phyloP scores from a whole-genome alignment of 2,329 filamentous ascomycete species.

The Fusarium transvaalense region DNA sequence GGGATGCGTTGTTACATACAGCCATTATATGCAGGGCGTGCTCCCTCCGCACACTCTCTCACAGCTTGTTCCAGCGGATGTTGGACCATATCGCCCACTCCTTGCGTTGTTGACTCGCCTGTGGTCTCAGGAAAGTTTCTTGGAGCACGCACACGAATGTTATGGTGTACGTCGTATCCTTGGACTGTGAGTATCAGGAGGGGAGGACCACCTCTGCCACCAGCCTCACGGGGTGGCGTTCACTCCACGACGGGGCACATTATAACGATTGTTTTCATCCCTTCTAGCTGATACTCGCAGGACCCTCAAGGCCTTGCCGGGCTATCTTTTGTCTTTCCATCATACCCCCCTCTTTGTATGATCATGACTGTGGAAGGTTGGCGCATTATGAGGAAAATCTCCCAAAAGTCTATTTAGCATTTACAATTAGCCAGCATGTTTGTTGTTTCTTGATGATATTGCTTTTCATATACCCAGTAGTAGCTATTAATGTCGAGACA shows the following conservation, averaged over 20 bases:
- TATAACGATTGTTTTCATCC: background rate
- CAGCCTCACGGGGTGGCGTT: background rate
- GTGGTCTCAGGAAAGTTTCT: constrained; percentile 38
- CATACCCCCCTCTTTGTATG: constrained; percentile 1
- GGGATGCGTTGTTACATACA: constrained; percentile 43
- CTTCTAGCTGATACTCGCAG: constrained; percentile 30
- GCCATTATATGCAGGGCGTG: constrained; percentile 35
- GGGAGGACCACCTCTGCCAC: background rate
- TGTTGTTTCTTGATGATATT: background rate
- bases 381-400: background rate
- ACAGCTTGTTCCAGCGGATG: constrained; percentile 35
- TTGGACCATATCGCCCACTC: constrained; percentile 41
- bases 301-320: background rate
- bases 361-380: background rate
- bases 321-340: background rate
- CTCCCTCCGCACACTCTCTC: constrained; percentile 34
- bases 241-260: background rate
- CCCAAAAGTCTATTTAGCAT: constrained; percentile 4
- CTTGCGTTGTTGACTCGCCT: constrained; percentile 37
- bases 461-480: constrained; percentile 23
- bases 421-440: constrained; percentile 1
- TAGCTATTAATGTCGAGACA: constrained; percentile 4
- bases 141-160: constrained; percentile 42
- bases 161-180: constrained; percentile 40
- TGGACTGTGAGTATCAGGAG: constrained; percentile 16